A percentile compares a stretch with the other conserved stretches of the same genome.
phyloP scores from a whole-genome alignment of 305 asterid species.

The Plantago coronopus region DNA sequence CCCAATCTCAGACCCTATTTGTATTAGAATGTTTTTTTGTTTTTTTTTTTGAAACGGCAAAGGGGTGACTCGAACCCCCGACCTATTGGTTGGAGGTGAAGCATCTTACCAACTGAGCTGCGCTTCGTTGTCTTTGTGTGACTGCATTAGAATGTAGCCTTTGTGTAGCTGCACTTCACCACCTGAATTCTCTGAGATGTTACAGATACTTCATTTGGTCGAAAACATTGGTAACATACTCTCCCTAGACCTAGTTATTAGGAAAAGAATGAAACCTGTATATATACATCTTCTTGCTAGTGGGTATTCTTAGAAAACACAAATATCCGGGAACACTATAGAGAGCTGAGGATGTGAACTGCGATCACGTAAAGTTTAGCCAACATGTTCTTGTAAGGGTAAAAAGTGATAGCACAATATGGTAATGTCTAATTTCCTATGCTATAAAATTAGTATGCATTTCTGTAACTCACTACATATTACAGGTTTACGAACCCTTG shows the following conservation, averaged over 20 bases:
- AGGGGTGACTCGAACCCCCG: no score
- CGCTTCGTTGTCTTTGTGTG: no score
- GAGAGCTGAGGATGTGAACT: neutral
- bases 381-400: neutral
- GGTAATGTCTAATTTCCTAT: neutral
- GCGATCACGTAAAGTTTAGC: neutral
- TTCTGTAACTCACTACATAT: slow-evolving; percentile 24
- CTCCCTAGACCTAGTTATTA: neutral
- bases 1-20: neutral
- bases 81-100: no score
- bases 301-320: neutral
- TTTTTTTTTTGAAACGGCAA: no score
- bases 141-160: neutral
- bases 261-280: neutral
- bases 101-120: no score
- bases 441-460: slow-evolving; percentile 1
- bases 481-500: slow-evolving; percentile 45
- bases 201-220: no score
- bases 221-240: neutral
- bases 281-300: neutral
- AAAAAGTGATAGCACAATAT: neutral
- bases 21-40: no score
- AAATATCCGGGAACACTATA: neutral
- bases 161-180: neutral
- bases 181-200: no score